These are phyloP conservation scores for Jamesozyma jinghongensis DNA, from an alignment of 805 yeast genomes.

Conservation along the genomic window DNA sequence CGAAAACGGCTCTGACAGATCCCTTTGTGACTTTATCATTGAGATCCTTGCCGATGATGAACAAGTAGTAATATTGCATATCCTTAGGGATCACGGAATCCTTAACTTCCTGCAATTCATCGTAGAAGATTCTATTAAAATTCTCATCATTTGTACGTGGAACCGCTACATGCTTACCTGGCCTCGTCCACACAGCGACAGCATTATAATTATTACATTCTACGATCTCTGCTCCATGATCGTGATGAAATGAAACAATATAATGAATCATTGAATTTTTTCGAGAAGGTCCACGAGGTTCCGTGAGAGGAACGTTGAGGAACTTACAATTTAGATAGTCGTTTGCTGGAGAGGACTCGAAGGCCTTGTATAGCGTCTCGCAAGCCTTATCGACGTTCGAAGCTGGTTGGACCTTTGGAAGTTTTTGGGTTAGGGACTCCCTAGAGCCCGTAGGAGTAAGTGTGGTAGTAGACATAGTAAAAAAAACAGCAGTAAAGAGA, in stretches of 20 bases:
- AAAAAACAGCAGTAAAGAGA: no score
- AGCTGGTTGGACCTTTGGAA: slow-evolving; percentile 9
- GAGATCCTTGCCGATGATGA: slow-evolving; percentile 28
- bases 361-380: slow-evolving; percentile 22
- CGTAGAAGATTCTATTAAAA: slow-evolving; percentile 26
- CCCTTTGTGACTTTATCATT: slow-evolving; percentile 22
- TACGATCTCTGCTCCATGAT: slow-evolving; percentile 27
- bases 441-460: neutral
- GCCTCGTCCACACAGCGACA: slow-evolving; percentile 26
- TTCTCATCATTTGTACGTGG: slow-evolving; percentile 20
- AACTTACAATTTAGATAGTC: slow-evolving; percentile 27
- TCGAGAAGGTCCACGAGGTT: slow-evolving; percentile 17
- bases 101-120: slow-evolving; percentile 15
- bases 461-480: neutral
- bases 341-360: slow-evolving; percentile 19
- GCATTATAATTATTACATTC: slow-evolving; percentile 30
- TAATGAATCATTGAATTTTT: slow-evolving; percentile 20
- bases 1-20: slow-evolving; percentile 27
- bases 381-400: slow-evolving; percentile 21
- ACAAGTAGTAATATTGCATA: slow-evolving; percentile 26
- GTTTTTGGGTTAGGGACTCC: neutral
- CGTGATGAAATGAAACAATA: slow-evolving; percentile 19
- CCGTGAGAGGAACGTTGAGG: slow-evolving; percentile 18
- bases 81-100: slow-evolving; percentile 21
- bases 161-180: slow-evolving; percentile 19